These are phyloP conservation scores for Physcomitrium patens DNA, from an alignment of 225 moss, liverwort and hornwort genomes.

Conservation along the genomic window DNA sequence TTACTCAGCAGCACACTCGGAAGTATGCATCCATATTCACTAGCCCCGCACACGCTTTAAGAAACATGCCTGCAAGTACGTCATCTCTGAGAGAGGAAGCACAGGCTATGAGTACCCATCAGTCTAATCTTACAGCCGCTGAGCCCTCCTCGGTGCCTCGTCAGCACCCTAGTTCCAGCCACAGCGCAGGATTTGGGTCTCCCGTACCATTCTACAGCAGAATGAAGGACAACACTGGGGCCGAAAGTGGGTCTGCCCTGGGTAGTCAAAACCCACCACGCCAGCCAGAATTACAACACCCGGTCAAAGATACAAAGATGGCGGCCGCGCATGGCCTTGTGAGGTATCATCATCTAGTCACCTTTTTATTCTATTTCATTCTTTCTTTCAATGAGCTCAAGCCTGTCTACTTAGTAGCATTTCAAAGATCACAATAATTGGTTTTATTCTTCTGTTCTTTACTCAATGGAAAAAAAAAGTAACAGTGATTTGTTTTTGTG, in stretches of 20 bases:
- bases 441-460: not conserved
- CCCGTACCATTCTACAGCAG: not conserved
- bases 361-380: not conserved
- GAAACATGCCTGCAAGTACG: not conserved
- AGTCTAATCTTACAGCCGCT: not conserved
- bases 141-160: slow-evolving; percentile 8
- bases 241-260: not conserved
- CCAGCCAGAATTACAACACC: slow-evolving; percentile 22
- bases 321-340: slow-evolving; percentile 12
- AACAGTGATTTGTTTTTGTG: not conserved
- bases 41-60: slow-evolving; percentile 4
- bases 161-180: not conserved
- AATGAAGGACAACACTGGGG: not conserved
- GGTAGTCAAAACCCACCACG: not conserved
- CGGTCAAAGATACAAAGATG: not conserved
- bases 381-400: not conserved
- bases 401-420: not conserved
- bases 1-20: slow-evolving; percentile 22
- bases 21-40: slow-evolving; percentile 35
- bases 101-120: not conserved
- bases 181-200: slow-evolving; percentile 6
- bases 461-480: not conserved
- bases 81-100: not conserved
- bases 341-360: slow-evolving; percentile 17
- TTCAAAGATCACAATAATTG: no score